Evolutionary conservation across 202 grass and related monocot species (phyloP), one percentile per base, ranked within the genome.

Genomic region (Zizania palustris): DNA sequence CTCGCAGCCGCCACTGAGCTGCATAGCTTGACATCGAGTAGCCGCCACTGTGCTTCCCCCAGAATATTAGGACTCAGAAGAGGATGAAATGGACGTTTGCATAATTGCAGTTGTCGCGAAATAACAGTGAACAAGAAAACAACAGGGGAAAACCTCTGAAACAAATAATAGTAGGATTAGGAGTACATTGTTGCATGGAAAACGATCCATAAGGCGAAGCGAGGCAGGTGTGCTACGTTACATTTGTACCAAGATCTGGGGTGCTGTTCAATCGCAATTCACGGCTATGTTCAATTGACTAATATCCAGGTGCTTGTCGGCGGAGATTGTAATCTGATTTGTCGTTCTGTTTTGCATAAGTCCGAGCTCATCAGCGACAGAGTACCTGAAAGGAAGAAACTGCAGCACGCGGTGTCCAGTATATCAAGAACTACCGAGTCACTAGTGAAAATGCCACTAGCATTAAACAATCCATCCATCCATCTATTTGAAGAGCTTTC

Each of bases 401-500:
- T 50, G 69, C 67, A 64, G 16, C 46, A 69, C 37, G n/a, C 9
- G 60, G 7, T 69, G 34, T 20, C 2, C 20, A 35, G 48, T 14
- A 43, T 22, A 36, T 54, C 16, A 39, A 46, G 21, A 55, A 40
- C 21, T 80, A 88, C 56, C 40, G 51, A 50, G 40, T 34, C 43
- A 43, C 15, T 37, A 0, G 7, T 38, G 15, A n/a, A 21, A 71
- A 37, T 71, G 56, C 20, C 4, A 22, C 51, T 11, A 79, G 67
- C 9, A 65, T 54, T 19, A 6, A 7, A 18, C 39, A 76, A 9
- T 16, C 12, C 59, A 35, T 7, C 1, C 19, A 10, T 53, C 60
- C 20, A 12, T 59, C 71, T 80, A 89, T 73, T 91, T 93, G 69
- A 97, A 93, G 63, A 97, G 58, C 4, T 97, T 97, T 48, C 50